Base-by-base conservation (phyloP, 2,329 filamentous ascomycete species). In the Metarhizium anisopliae region DNA sequence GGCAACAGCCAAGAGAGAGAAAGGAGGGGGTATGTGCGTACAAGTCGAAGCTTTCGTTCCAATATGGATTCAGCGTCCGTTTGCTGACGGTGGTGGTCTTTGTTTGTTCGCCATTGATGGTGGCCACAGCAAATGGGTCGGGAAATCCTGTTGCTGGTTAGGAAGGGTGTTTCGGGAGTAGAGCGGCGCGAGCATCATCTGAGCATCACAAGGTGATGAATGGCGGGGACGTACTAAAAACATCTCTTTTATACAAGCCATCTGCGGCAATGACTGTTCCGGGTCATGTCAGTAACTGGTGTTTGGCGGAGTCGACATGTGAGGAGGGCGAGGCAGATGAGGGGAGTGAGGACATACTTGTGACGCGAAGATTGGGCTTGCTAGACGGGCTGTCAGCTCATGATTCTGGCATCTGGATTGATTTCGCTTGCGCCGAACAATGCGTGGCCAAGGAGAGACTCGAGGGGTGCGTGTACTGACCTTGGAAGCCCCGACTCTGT, bases 11-110 rank as follows among this genome's bases (percentile, higher is more conserved):
- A 16, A 36, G 11, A 47, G 4, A 50, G 4, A n/a, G 10, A 5
- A 50, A 58, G 54, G 43, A 51, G 61, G 57, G 58, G 38, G 50
- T 58, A 42, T 59, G 7, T 49, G 45, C 87, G 66, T 84, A 97
- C 94, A 99, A 87, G 73, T 99, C 94, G 77, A 99, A 99, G 69
- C 85, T 91, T 77, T 99, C 94, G 73, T 99, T 99, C 94, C 94
- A 99, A 72, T 99, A 99, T n/a, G 94, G 94, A 72, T 96, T 97
- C 72, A 99, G 77, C 11, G 94, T 97, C 75, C 94, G 89, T 76
- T 96, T 97, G 72, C 94, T 95, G 63, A 97, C 94, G 42, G 87
- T 87, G 11, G 94, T 99, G n/a, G 94, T 97, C 74, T 92, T 90
- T 57, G 94, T 99, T 77, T 99, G 94, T 74, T 99, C 94, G 71